Evolutionary conservation across 108 stramenopile species (phyloP).

Genomic region (Parmales sp.): DNA sequence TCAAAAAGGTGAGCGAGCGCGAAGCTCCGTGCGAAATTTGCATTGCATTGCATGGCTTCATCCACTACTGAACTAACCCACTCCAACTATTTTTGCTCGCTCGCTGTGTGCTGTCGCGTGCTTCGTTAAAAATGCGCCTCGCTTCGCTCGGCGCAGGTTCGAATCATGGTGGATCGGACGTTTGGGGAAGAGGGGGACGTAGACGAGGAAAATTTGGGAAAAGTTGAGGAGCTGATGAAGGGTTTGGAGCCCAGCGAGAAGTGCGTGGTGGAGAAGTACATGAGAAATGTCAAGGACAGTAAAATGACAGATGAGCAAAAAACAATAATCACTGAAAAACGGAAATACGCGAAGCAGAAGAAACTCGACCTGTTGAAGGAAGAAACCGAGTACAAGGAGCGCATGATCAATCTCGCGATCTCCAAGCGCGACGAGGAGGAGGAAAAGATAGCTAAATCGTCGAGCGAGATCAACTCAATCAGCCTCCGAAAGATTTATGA

Average conservation of each 20-base stretch:
- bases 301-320: neutral
- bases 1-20: neutral
- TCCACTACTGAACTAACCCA: too few species aligned
- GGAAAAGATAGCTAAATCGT: too few species aligned
- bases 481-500: neutral
- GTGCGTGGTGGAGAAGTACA: neutral
- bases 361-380: neutral
- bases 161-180: neutral
- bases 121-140: too few species aligned
- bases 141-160: too few species aligned
- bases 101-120: too few species aligned
- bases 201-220: neutral
- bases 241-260: conserved; percentile 6
- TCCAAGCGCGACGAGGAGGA: neutral
- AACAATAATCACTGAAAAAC: neutral
- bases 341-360: neutral
- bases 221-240: neutral
- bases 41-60: too few species aligned
- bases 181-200: neutral
- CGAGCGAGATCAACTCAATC: too few species aligned
- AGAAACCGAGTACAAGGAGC: neutral
- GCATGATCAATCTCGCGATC: neutral
- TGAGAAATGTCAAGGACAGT: neutral
- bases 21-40: too few species aligned
- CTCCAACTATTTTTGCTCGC: too few species aligned